phyloP scores from a whole-genome alignment of 2,329 filamentous ascomycete genomes.

The Alternaria brassicae region DNA sequence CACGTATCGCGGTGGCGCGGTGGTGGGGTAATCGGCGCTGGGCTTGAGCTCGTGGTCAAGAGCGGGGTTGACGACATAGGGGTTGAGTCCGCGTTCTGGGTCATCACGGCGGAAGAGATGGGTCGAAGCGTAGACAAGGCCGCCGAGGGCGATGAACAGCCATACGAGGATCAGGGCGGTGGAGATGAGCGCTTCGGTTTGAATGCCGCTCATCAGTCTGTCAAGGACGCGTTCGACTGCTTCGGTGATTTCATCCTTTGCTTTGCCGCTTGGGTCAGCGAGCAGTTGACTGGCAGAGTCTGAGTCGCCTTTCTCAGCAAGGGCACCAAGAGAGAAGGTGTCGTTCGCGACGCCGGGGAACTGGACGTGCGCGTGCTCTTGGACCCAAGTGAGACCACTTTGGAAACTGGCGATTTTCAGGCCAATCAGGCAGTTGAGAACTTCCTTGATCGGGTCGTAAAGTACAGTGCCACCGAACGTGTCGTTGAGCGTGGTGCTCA shows the following conservation, averaged over 20 bases:
- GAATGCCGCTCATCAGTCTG: slow-evolving; percentile 71
- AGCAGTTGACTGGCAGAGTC: slow-evolving; percentile 74
- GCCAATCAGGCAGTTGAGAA: slow-evolving; percentile 85
- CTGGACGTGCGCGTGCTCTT: slow-evolving; percentile 81
- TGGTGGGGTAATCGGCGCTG: slow-evolving; percentile 31
- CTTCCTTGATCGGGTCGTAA: slow-evolving; percentile 76
- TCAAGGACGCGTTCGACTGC: slow-evolving; percentile 74
- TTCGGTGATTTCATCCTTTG: slow-evolving; percentile 81
- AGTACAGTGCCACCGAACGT: slow-evolving; percentile 86
- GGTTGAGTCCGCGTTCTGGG: slow-evolving; percentile 19
- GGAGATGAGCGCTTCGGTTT: slow-evolving; percentile 81
- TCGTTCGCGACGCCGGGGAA: slow-evolving; percentile 81
- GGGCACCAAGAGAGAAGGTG: slow-evolving; percentile 82
- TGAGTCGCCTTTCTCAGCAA: slow-evolving; percentile 59
- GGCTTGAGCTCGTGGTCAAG: slow-evolving; percentile 29
- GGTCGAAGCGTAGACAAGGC: slow-evolving; percentile 69
- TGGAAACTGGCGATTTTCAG: slow-evolving; percentile 86
- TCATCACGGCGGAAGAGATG: slow-evolving; percentile 67
- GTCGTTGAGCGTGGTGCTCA: slow-evolving; percentile 73
- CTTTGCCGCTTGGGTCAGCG: slow-evolving; percentile 73
- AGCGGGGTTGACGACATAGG: slow-evolving; percentile 45
- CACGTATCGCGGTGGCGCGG: slow-evolving; percentile 53
- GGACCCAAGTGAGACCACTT: slow-evolving; percentile 90
- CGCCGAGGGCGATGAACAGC: slow-evolving; percentile 77
- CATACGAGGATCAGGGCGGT: slow-evolving; percentile 76